Base-by-base conservation (phyloP, 768 basidiomycete species). In the Trametes cubensis region DNA sequence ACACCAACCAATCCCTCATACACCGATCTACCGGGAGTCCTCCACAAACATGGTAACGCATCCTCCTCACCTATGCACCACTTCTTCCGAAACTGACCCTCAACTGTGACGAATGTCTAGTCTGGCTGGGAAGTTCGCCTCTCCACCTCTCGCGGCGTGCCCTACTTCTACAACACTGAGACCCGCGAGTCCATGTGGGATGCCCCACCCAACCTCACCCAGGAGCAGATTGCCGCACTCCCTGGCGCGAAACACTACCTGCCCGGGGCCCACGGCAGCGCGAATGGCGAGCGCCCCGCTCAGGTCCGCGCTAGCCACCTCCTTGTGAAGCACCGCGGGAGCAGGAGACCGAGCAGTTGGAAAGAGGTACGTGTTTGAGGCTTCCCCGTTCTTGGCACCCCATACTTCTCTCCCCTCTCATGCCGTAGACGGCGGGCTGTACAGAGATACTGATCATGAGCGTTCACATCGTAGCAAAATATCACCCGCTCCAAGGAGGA, bases 281-380 rank as follows among this genome's bases (percentile, higher is more conserved):
- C 47, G 26, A 44, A 60, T 52, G 62, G 69, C 68, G 48, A 55
- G 63, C 34, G 72, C 70, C 69, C 79, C 18, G 80, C 77, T 20
- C 81, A 90, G 75, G 92, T 97, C 41, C 85, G 94, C 52, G 96
- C 95, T n/a, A 94, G 93, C 71, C 97, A 99, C 79, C 79, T 99
- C 63, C 77, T 99, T 60, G 88, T 98, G 64, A 99, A 99, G 78
- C 95, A 98, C 76, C 80, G 78, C 52, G 89, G 81, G 5, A 92
- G 91, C 72, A 78, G 91, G 62, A 80, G 90, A 26, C 87, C 91
- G 38, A 84, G 89, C 44, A 92, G 90, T 73, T 92, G 91, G 90
- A 90, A 90, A 74, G 89, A 91, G 80, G 91, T 88, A 67, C 58
- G 85, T 73, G 25, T 10, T 20, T 18, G 1, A 11, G 28, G 28